phyloP scores from a whole-genome alignment of 2,329 filamentous ascomycete genomes.

The Scytalidium lignicola region DNA sequence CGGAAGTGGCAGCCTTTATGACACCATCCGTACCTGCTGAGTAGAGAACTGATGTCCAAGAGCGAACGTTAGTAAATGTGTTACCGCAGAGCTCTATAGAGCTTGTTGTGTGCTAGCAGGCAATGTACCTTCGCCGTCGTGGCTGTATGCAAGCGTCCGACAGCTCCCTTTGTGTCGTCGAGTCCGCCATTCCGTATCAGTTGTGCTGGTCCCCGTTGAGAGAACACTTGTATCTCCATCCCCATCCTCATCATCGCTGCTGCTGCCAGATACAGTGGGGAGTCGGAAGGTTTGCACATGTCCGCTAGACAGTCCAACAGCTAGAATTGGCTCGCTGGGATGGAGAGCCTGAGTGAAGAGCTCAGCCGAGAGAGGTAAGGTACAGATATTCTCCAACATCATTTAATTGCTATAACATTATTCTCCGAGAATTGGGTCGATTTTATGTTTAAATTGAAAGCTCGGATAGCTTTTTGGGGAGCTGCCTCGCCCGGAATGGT shows the following conservation, averaged over 20 bases:
- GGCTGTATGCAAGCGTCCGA: constrained; percentile 69
- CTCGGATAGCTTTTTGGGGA: background rate
- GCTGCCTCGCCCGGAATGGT: background rate
- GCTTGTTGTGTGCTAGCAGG: no score
- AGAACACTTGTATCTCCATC: constrained; percentile 45
- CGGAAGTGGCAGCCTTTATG: constrained; percentile 52
- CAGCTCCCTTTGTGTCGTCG: constrained; percentile 92
- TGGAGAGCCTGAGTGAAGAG: constrained; percentile 87
- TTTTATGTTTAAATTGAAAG: background rate
- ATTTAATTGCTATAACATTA: background rate
- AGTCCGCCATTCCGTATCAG: constrained; percentile 83
- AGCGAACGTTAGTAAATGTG: background rate
- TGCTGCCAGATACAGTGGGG: constrained; percentile 45
- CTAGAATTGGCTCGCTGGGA: constrained; percentile 75
- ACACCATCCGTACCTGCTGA: constrained; percentile 58
- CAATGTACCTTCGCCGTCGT: constrained; percentile 66
- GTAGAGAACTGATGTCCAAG: constrained; percentile 41
- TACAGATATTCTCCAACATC: constrained; percentile 73
- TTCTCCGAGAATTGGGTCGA: background rate
- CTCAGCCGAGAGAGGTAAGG: constrained; percentile 77
- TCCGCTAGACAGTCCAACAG: constrained; percentile 78
- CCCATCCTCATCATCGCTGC: constrained; percentile 45
- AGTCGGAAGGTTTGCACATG: constrained; percentile 83
- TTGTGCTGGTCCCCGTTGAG: constrained; percentile 63
- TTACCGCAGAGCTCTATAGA: background rate